Evolutionary conservation across 1,139 yeast species (phyloP), one percentile per base, ranked within the genome.

Genomic region (Taphrina betulina): DNA sequence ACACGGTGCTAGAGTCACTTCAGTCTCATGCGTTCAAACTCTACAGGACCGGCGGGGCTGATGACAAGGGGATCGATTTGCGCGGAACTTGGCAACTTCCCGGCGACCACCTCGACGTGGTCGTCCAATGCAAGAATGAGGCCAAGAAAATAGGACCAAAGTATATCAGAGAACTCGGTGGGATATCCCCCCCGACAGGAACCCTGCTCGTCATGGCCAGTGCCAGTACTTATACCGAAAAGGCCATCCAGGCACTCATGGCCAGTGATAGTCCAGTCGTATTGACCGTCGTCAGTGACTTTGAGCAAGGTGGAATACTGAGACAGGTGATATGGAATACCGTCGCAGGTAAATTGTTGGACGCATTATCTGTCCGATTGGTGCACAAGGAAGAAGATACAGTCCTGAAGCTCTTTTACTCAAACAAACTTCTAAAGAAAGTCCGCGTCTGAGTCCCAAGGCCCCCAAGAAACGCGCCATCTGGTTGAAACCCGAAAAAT

Each of bases 91-190:
- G 62, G 61, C 43, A 23, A 12, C 20, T 38, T 12, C 51, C 23
- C 10, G 31, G 12, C 31, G 31, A 26, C 31, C 29, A 20, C 10
- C 4, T 44, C 8, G 45, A 26, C 2, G 61, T 62, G 7, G 43
- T 62, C n/a, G 57, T 62, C 5, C 64, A 61, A 41, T 62, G 65
- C 59, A 62, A 62, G 54, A 43, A 59, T n/a, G 60, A 57, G 40
- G 34, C 35, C 20, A 54, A 51, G 16, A 61, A 62, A 43, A 58
- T 62, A 5, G 59, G 60, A 1, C 59, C 56, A 16, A 34, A 54
- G 17, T 50, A 54, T 40, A 35, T 62, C 12, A 48, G 64, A 12
- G 64, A 62, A 34, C 55, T 62, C 4, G 59, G 55, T 28, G 64
- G 64, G 38, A 58, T 60, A 14, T 35, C 45, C 2, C 42, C 43